phyloP scores from a whole-genome alignment of 345 rosid species.

The Gossypium ekmanianum region DNA sequence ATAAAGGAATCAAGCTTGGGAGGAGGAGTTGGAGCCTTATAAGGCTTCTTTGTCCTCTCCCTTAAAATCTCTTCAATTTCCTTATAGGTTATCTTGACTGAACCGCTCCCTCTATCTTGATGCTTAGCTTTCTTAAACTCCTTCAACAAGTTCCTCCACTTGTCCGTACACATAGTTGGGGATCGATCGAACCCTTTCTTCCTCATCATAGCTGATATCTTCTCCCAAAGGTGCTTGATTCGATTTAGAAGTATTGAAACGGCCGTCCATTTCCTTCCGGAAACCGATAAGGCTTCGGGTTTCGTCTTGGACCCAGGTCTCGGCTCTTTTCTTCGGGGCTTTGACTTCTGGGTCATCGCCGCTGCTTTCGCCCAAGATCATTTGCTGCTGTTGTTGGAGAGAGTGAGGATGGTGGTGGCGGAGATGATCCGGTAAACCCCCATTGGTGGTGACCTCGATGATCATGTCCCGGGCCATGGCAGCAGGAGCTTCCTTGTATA shows the following conservation, averaged over 20 bases:
- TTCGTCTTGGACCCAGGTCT: slow-evolving; percentile 97
- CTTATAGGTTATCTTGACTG: slow-evolving; percentile 67
- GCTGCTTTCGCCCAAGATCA: slow-evolving; percentile 78
- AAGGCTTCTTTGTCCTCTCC: slow-evolving; percentile 66
- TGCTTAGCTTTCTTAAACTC: slow-evolving; percentile 90
- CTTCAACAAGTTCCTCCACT: slow-evolving; percentile 96
- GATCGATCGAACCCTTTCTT: slow-evolving; percentile 94
- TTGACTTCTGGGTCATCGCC: slow-evolving; percentile 71
- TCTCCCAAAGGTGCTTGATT: slow-evolving; percentile 96
- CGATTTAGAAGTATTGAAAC: slow-evolving; percentile 92
- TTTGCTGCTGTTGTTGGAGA: slow-evolving; percentile 47
- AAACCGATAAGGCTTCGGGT: slow-evolving; percentile 71
- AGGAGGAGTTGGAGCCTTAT: slow-evolving; percentile 55
- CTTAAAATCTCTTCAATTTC: slow-evolving; percentile 93
- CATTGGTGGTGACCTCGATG: slow-evolving; percentile 65
- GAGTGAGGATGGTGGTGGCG: slow-evolving; percentile 19
- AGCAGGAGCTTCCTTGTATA: slow-evolving; percentile 64
- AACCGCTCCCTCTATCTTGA: slow-evolving; percentile 68
- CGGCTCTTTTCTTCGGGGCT: slow-evolving; percentile 93
- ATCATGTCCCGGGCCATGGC: slow-evolving; percentile 61
- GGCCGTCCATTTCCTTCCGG: slow-evolving; percentile 79
- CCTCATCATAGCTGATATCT: slow-evolving; percentile 82
- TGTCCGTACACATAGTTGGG: slow-evolving; percentile 97
- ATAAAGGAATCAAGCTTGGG: slow-evolving; percentile 78
- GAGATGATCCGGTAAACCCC: slow-evolving; percentile 49